Conservation (phyloP, 2,329 filamentous ascomycete genomes). For the Ascosphaera apis region DNA sequence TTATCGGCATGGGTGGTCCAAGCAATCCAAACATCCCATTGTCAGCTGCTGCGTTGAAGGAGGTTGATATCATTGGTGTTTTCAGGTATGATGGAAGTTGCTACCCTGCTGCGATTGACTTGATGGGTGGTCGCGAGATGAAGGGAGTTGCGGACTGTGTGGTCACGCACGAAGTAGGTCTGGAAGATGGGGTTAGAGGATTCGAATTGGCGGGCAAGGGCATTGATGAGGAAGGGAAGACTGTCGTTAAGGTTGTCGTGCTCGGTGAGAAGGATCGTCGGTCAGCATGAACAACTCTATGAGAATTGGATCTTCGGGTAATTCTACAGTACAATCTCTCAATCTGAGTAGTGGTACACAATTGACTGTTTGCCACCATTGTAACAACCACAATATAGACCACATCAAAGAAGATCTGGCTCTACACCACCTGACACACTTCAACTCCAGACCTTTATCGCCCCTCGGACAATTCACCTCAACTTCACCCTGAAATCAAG, state of each 20-base stretch:
- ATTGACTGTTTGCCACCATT: too few relatives aligned
- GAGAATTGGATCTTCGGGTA: too few relatives aligned
- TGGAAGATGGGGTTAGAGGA: conserved; percentile 25
- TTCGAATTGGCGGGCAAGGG: conserved; percentile 29
- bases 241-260: conserved; percentile 31
- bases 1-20: conserved; percentile 34
- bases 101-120: conserved; percentile 30
- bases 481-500: too few relatives aligned
- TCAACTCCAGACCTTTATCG: neutral
- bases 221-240: conserved; percentile 26
- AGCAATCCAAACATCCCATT: conserved; percentile 28
- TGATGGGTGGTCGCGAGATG: conserved; percentile 27
- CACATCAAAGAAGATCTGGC: too few relatives aligned
- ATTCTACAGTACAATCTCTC: too few relatives aligned
- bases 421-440: too few relatives aligned
- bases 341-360: too few relatives aligned
- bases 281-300: neutral
- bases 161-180: conserved; percentile 27
- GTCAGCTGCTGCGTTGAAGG: conserved; percentile 30
- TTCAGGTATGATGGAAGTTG: conserved; percentile 31
- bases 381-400: too few relatives aligned
- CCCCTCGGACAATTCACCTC: neutral
- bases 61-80: conserved; percentile 34
- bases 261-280: conserved; percentile 4
- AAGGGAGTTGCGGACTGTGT: conserved; percentile 26